These are phyloP conservation scores for Cairneyella variabilis DNA, from an alignment of 495 filamentous ascomycete species.

Conservation along the genomic window DNA sequence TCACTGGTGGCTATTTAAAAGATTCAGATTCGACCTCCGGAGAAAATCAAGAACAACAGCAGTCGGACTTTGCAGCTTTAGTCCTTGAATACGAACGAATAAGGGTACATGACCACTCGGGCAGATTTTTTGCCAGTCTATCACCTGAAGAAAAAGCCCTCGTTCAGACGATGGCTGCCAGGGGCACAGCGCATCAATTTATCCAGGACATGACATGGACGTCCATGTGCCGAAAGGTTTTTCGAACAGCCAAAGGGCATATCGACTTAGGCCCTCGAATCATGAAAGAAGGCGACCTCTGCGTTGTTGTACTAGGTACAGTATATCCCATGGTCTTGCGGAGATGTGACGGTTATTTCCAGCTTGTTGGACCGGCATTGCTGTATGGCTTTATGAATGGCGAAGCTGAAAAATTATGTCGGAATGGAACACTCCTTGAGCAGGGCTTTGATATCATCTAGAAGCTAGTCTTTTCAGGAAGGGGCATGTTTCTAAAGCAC, in stretches of 20 bases:
- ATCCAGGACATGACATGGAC: conserved; percentile 18
- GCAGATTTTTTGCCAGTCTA: conserved; percentile 6
- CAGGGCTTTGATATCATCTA: conserved; percentile 3
- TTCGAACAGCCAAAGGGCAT: conserved; percentile 9
- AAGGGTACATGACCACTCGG: neutral
- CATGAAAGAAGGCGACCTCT: conserved; percentile 10
- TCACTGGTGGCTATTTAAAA: conserved; percentile 11
- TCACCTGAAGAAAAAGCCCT: neutral
- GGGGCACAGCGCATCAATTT: conserved; percentile 10
- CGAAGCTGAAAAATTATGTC: conserved; percentile 5
- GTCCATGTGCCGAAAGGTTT: conserved; percentile 13
- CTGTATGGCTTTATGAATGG: conserved; percentile 14
- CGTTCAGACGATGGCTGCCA: neutral
- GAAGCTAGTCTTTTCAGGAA: too few relatives aligned
- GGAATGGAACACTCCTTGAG: neutral
- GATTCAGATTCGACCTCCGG: neutral
- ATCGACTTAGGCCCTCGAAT: conserved; percentile 12
- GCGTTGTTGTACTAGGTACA: conserved; percentile 1
- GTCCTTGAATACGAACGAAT: conserved; percentile 12
- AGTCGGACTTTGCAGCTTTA: conserved; percentile 9
- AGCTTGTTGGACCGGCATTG: conserved; percentile 11
- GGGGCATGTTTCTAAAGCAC: too few relatives aligned
- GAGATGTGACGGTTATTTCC: conserved; percentile 2
- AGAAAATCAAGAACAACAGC: conserved; percentile 3
- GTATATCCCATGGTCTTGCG: conserved; percentile 12